Evolutionary conservation across 441 rosid genomes (phyloP).

Genomic region (Gossypium davidsonii): DNA sequence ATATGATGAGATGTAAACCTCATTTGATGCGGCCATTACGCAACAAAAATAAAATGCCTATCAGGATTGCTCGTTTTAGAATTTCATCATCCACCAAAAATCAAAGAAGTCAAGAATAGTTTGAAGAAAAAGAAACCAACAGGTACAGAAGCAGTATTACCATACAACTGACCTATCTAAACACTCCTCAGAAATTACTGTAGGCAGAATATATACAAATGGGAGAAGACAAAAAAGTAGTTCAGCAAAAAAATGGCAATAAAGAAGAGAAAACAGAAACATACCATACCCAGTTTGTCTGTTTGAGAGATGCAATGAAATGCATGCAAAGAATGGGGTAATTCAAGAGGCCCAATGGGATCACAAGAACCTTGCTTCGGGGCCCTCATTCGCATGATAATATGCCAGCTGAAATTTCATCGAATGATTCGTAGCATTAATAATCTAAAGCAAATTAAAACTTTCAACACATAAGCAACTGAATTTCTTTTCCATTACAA

Average conservation of each 20-base stretch:
- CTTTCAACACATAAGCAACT: background rate
- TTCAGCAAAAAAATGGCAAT: background rate
- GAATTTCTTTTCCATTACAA: background rate
- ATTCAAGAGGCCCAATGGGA: slow-evolving; percentile 42
- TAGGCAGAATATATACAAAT: background rate
- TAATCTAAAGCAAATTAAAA: background rate
- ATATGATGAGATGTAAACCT: background rate
- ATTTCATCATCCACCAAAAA: background rate
- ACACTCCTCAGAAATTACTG: background rate
- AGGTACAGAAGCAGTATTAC: background rate
- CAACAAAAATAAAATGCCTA: background rate
- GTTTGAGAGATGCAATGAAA: slow-evolving; percentile 34
- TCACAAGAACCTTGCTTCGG: slow-evolving; percentile 37
- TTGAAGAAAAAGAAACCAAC: background rate
- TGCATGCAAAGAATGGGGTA: slow-evolving; percentile 46
- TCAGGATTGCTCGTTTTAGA: background rate
- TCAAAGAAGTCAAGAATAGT: background rate
- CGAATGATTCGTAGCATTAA: background rate
- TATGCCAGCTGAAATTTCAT: slow-evolving; percentile 37
- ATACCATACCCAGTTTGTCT: slow-evolving; percentile 31
- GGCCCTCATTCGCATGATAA: slow-evolving; percentile 34
- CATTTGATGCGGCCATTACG: background rate
- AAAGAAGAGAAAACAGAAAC: background rate
- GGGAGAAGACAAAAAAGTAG: background rate
- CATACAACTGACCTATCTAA: background rate